Percentiles rank a stretch among this genome's conserved stretches.
These are phyloP conservation scores for Volvariella surrecta DNA, from an alignment of 1,284 basidiomycete species.

Conservation along the genomic window DNA sequence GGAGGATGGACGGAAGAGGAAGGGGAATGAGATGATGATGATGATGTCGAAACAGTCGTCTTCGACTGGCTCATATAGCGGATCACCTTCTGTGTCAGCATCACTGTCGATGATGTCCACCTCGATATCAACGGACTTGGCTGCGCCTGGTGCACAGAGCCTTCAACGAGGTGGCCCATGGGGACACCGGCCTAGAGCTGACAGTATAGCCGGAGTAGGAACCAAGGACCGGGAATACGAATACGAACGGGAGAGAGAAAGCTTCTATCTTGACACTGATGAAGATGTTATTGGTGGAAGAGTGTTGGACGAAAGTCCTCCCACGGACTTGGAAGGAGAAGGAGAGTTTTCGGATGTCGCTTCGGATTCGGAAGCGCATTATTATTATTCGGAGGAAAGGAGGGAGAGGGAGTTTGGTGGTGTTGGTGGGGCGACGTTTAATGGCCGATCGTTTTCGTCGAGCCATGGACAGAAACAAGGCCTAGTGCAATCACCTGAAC, in stretches of 20 bases:
- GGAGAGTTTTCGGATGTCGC: constrained; percentile 27
- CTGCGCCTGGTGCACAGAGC: too few relatives aligned
- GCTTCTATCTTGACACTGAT: constrained; percentile 56
- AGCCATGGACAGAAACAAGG: constrained; percentile 9
- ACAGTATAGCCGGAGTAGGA: constrained; percentile 40
- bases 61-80: constrained; percentile 9
- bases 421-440: background rate
- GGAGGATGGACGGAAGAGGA: constrained; percentile 17
- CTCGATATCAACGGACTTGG: too few relatives aligned
- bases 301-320: constrained; percentile 63
- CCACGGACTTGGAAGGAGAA: constrained; percentile 56
- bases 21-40: constrained; percentile 7
- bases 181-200: constrained; percentile 38
- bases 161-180: background rate
- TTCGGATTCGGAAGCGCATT: constrained; percentile 9
- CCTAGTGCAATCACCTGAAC: constrained; percentile 10
- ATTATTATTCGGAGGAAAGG: constrained; percentile 1
- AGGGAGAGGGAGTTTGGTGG: too few relatives aligned
- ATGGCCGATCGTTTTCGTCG: constrained; percentile 9
- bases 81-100: background rate
- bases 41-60: constrained; percentile 7
- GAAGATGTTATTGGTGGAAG: constrained; percentile 33
- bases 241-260: constrained; percentile 36
- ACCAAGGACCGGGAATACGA: constrained; percentile 12
- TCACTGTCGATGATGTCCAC: constrained; percentile 14